phyloP scores from a whole-genome alignment of 371 early-diverging fungal species.

The Blakeslea trispora region DNA sequence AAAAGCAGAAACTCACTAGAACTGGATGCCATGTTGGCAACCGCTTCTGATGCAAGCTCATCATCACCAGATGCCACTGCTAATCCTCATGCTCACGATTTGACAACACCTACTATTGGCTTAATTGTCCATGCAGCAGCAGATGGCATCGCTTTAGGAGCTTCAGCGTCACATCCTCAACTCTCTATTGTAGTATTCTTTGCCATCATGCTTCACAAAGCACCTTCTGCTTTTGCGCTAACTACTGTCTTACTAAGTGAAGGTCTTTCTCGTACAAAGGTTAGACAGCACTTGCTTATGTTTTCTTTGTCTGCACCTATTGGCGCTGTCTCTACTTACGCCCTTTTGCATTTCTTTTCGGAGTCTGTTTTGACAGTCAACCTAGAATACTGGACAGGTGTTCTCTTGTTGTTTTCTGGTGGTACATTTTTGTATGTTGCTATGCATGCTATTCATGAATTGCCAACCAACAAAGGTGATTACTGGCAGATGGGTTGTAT shows the following conservation, averaged over 20 bases:
- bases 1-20: constrained; percentile 11
- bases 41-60: not conserved
- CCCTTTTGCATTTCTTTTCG: constrained; percentile 43
- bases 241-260: constrained; percentile 79
- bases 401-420: constrained; percentile 78
- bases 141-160: constrained; percentile 95
- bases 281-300: constrained; percentile 77
- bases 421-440: constrained; percentile 95
- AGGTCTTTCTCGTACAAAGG: constrained; percentile 63
- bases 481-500: constrained; percentile 12
- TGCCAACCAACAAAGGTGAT: constrained; percentile 5
- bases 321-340: constrained; percentile 78
- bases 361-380: constrained; percentile 25
- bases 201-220: constrained; percentile 97
- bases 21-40: constrained; percentile 12
- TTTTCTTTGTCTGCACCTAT: constrained; percentile 88
- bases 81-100: not conserved
- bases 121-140: constrained; percentile 93
- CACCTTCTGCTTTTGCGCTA: constrained; percentile 92
- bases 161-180: constrained; percentile 63
- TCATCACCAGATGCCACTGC: not conserved
- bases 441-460: constrained; percentile 58
- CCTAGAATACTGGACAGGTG: constrained; percentile 80
- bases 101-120: constrained; percentile 71
- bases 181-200: constrained; percentile 88